Evolutionary conservation across 257 asterid species (phyloP).

Genomic region (Solanum boliviense): DNA sequence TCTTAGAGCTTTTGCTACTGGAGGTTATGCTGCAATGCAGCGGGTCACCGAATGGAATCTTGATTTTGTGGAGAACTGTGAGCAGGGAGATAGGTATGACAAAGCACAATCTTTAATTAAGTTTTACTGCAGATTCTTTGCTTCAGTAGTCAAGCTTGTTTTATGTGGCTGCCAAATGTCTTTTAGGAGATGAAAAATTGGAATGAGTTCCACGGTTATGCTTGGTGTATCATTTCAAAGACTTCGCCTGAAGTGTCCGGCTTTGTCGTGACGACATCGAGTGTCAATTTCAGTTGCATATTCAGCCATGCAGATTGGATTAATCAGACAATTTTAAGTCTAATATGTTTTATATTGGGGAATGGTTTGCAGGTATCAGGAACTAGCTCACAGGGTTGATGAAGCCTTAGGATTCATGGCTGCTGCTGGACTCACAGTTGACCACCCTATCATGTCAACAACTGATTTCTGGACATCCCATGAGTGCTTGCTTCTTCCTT

Average conservation of each 20-base stretch:
- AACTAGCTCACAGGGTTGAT: slow-evolving; percentile 79
- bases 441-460: slow-evolving; percentile 72
- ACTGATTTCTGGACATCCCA: slow-evolving; percentile 89
- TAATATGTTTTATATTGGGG: slow-evolving; percentile 1
- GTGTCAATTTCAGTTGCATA: neutral
- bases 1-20: slow-evolving; percentile 77
- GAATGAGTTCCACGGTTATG: neutral
- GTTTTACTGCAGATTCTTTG: neutral
- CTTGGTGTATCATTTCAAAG: neutral
- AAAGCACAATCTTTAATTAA: neutral
- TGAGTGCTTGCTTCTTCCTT: slow-evolving; percentile 69
- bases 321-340: neutral
- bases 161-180: neutral
- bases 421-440: slow-evolving; percentile 71
- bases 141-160: neutral
- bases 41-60: slow-evolving; percentile 82
- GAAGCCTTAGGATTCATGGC: slow-evolving; percentile 87
- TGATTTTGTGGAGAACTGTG: slow-evolving; percentile 74
- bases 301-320: neutral
- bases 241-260: neutral
- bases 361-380: slow-evolving; percentile 47
- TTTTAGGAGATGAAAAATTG: neutral
- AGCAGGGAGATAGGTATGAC: slow-evolving; percentile 76
- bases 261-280: neutral
- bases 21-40: slow-evolving; percentile 92